Base-by-base conservation (phyloP, 331 rosid species). In the Quercus lobata region DNA sequence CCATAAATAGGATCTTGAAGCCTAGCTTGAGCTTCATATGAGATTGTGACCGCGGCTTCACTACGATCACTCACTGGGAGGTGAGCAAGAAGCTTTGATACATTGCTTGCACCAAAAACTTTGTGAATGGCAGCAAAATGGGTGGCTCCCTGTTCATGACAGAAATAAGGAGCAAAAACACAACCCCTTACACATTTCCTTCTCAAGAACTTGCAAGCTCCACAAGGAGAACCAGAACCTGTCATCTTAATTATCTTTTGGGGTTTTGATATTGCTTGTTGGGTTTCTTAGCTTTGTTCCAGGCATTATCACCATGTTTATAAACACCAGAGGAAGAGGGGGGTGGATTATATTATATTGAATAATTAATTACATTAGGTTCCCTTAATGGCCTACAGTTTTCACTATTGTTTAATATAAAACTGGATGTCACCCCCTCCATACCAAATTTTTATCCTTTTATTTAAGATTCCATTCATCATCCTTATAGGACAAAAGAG, bases 151-250 rank as follows among this genome's bases (percentile, higher is more conserved):
- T 93, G 94, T 69, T 96, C 99, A 62, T 96, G 97, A 88, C 94
- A 89, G 73, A 96, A 96, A 72, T 96, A 91, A 78, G 99, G 99
- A 25, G 97, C 99, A 87, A 96, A 91, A 69, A 93, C 91, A 77
- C 99, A 96, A 2, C 99, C 98, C 44, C 87, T 93, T 8, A 86
- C 83, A 84, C 99, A 96, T 89, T 92, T 96, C 79, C 99, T 91
- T 78, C 99, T 96, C 93, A 96, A 84, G 91, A 96, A 96, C 75
- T 93, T 96, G 85, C 99, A 96, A n/a, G 99, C 99, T 91, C 99
- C 99, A 85, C 99, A 96, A 54, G 99, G 99, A 84, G 99, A 96
- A 83, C 98, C 89, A 81, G 90, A 85, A 57, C 99, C 93, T 11
- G 92, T 86, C 97, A 96, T 92, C 19, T 77, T 82, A 52, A 11